Evolutionary conservation across 2,329 filamentous ascomycete species (phyloP).

Genomic region (Arachnopeziza araneosa): DNA sequence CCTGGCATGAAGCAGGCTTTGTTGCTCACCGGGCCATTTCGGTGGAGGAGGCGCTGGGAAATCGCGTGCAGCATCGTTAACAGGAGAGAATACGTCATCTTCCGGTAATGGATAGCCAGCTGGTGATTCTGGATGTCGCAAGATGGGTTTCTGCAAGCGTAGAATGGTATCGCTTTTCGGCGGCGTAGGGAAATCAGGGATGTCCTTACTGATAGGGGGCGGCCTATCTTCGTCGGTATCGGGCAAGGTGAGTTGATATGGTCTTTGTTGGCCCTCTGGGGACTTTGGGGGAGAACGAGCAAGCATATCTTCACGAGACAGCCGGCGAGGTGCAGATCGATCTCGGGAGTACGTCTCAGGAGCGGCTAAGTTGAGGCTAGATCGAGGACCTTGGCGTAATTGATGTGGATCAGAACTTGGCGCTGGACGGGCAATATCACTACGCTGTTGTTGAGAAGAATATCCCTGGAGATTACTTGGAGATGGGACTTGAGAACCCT

Average conservation of each 20-base stretch:
- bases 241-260: slow-evolving; percentile 29
- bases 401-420: neutral
- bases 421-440: neutral
- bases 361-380: neutral
- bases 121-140: slow-evolving; percentile 23
- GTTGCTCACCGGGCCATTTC: slow-evolving; percentile 10
- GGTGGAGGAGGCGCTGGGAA: slow-evolving; percentile 22
- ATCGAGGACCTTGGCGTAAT: neutral
- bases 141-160: slow-evolving; percentile 16
- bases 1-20: slow-evolving; percentile 5
- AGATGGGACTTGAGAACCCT: neutral
- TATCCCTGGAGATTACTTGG: neutral
- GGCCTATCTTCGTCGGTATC: slow-evolving; percentile 9
- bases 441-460: neutral
- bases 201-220: neutral
- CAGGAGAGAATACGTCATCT: slow-evolving; percentile 20
- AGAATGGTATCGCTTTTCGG: slow-evolving; percentile 12
- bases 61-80: slow-evolving; percentile 17
- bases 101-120: slow-evolving; percentile 23
- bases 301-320: slow-evolving; percentile 25
- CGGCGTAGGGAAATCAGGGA: neutral
- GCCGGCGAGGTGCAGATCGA: slow-evolving; percentile 2
- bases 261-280: slow-evolving; percentile 26
- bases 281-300: slow-evolving; percentile 26
- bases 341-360: neutral